phyloP scores from a whole-genome alignment of 306 rosid genomes.

The Hippophae rhamnoides region DNA sequence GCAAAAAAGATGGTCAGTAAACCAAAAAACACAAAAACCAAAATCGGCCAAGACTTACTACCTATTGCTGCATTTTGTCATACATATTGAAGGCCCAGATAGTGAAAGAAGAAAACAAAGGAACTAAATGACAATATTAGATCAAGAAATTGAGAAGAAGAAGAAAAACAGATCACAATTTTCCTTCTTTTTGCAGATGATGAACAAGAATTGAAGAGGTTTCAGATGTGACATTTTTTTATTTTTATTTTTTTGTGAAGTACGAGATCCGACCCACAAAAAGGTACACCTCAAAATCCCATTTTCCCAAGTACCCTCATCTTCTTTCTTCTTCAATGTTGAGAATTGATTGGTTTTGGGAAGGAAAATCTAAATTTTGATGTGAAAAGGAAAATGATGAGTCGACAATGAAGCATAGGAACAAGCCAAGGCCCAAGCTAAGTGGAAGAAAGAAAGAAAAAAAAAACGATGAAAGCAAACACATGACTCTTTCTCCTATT shows the following conservation, averaged over 20 bases:
- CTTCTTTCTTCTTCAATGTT: slow-evolving; percentile 19
- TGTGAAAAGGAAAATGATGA: slow-evolving; percentile 23
- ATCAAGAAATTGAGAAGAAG: slow-evolving; percentile 31
- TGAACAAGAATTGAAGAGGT: slow-evolving; percentile 18
- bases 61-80: slow-evolving; percentile 42
- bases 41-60: slow-evolving; percentile 27
- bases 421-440: too few species aligned
- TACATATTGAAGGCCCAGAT: slow-evolving; percentile 7
- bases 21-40: slow-evolving; percentile 1
- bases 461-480: slow-evolving; percentile 25
- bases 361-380: slow-evolving; percentile 23
- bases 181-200: slow-evolving; percentile 10
- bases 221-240: slow-evolving; percentile 62
- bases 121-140: slow-evolving; percentile 25
- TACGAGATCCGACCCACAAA: slow-evolving; percentile 74
- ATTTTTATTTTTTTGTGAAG: slow-evolving; percentile 14
- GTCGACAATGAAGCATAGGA: slow-evolving; percentile 30
- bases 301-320: slow-evolving; percentile 16
- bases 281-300: slow-evolving; percentile 35
- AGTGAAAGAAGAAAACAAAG: slow-evolving; percentile 9
- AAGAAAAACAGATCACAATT: slow-evolving; percentile 42
- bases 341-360: slow-evolving; percentile 11
- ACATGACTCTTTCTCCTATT: slow-evolving; percentile 28
- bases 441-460: too few species aligned
- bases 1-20: slow-evolving; percentile 9